Evolutionary conservation across 208 protist genomes (phyloP), one percentile per base, ranked within the genome.

Genomic region (Trypanosoma vivax): DNA sequence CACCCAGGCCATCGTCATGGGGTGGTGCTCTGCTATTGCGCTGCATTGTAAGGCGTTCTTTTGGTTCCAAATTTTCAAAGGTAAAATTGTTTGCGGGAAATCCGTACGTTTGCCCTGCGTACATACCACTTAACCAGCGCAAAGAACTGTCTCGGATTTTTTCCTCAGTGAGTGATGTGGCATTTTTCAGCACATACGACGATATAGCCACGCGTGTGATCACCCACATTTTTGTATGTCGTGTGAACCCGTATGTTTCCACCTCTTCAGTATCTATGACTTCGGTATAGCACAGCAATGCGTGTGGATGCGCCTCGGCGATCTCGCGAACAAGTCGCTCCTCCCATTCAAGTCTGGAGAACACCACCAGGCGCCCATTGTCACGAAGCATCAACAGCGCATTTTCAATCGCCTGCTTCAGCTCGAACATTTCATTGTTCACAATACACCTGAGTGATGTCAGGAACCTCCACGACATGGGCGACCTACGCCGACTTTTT

Each of bases 71-170:
- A 41, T 70, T 62, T 41, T 84, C 72, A 60, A 94, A 91, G 0
- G 87, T 88, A 46, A 91, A 87, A 42, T 94, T 91, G 47, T 91
- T 60, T 11, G 87, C 87, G 3, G 87, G 87, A 46, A 94, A 94
- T 19, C 87, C 87, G 29, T 82, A 56, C 5, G 87, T 90, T 40
- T 91, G 83, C 5, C 81, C 79, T 0, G 79, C 87, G 49, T 79
- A 84, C 46, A 86, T 73, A 9, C 83, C 83, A 30, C 54, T 72
- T 64, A 94, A 71, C 83, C 87, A 91, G 2, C 79, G 74, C 33
- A 85, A 23, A 0, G 80, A 76, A 48, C 83, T 91, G 55, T 88
- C 79, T 25, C 46, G 48, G 21, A 94, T 60, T 48, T 67, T 63
- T 27, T 90, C 87, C 24, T 72, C 76, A 2, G 80, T 79, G 16